These are phyloP conservation scores for Alternaria angustiovoidea DNA, from an alignment of 2,329 filamentous ascomycete genomes.

Conservation along the genomic window DNA sequence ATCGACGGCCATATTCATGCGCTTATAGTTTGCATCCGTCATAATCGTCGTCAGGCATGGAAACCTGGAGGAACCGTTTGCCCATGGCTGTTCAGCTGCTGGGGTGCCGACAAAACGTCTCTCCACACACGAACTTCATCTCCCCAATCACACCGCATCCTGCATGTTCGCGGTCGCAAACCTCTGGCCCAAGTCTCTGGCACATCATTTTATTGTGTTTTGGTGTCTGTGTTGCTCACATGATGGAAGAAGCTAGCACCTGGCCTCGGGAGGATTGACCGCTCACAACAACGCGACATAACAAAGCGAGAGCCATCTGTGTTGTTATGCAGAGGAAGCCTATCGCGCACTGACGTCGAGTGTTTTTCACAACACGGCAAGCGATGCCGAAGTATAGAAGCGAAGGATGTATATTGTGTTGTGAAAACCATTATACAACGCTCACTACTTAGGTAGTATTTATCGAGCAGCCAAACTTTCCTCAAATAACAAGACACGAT, in stretches of 20 bases:
- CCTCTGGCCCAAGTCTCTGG: neutral
- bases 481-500: constrained; percentile 1
- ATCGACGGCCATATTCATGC: constrained; percentile 14
- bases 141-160: neutral
- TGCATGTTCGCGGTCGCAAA: neutral
- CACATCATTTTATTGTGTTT: neutral
- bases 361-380: neutral
- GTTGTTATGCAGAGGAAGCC: neutral
- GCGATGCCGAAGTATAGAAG: constrained; percentile 4
- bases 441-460: neutral
- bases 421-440: constrained; percentile 6
- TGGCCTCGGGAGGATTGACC: neutral
- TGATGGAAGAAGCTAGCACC: neutral
- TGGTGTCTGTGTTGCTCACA: neutral
- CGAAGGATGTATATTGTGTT: constrained; percentile 16
- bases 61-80: neutral
- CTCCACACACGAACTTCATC: neutral
- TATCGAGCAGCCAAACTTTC: neutral
- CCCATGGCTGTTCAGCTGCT: neutral
- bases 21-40: neutral
- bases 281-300: neutral
- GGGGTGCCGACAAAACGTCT: neutral
- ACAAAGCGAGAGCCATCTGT: neutral
- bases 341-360: neutral
- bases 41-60: neutral